phyloP scores from a whole-genome alignment of 2,329 filamentous ascomycete genomes.

The Cytospora piceae region DNA sequence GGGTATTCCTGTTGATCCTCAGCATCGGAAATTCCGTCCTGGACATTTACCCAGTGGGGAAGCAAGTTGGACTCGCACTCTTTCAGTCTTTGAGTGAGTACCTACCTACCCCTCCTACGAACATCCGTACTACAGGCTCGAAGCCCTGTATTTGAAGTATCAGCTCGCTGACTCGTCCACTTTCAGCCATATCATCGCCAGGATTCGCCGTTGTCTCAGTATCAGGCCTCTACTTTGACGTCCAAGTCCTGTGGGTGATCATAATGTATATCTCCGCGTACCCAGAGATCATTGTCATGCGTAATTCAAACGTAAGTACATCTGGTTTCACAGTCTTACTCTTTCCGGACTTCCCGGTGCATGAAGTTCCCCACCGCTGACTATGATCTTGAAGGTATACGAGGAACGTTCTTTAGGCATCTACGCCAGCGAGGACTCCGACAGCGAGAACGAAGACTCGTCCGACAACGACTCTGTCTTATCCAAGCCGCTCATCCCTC shows the following conservation, averaged over 20 bases:
- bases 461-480: conserved; percentile 8
- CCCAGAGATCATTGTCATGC: conserved; percentile 49
- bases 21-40: conserved; percentile 56
- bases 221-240: conserved; percentile 45
- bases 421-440: conserved; percentile 36
- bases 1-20: conserved; percentile 56
- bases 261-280: conserved; percentile 55
- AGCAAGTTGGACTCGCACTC: conserved; percentile 55
- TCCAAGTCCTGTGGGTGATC: conserved; percentile 48
- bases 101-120: too few relatives aligned
- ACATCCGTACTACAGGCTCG: background rate
- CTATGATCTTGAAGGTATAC: conserved; percentile 44
- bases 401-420: conserved; percentile 59
- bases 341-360: background rate
- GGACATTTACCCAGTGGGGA: conserved; percentile 46
- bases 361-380: background rate
- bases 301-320: conserved; percentile 53
- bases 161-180: background rate
- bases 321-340: too few relatives aligned
- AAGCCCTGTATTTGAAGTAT: too few relatives aligned
- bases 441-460: background rate
- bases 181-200: conserved; percentile 50
- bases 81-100: conserved; percentile 47
- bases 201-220: conserved; percentile 59
- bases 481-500: conserved; percentile 7